phyloP scores from a whole-genome alignment of 768 basidiomycete genomes.

The Xerocomus potaroensis region DNA sequence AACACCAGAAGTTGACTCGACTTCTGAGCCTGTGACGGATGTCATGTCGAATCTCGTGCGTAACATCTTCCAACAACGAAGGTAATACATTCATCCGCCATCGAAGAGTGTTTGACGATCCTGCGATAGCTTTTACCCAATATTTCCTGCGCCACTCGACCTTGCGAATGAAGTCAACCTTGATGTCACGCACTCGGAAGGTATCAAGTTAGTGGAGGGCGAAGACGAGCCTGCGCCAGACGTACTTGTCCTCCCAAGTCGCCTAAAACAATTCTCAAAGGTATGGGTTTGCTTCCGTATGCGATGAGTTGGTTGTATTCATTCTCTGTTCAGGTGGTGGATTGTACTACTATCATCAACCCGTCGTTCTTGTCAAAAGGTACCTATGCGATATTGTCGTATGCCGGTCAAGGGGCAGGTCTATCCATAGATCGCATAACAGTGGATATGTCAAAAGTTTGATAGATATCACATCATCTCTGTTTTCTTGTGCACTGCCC shows the following conservation, averaged over 20 bases:
- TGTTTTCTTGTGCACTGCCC: neutral
- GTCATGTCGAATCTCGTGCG: slow-evolving; percentile 74
- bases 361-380: slow-evolving; percentile 73
- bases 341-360: slow-evolving; percentile 77
- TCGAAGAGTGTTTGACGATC: neutral
- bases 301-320: neutral
- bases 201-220: slow-evolving; percentile 35
- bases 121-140: slow-evolving; percentile 78
- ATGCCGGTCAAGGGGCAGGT: slow-evolving; percentile 25
- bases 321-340: slow-evolving; percentile 53
- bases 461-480: slow-evolving; percentile 11
- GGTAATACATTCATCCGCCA: slow-evolving; percentile 39
- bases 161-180: slow-evolving; percentile 80
- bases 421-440: slow-evolving; percentile 27
- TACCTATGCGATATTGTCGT: slow-evolving; percentile 47
- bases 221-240: slow-evolving; percentile 60
- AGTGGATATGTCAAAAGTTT: slow-evolving; percentile 22
- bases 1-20: slow-evolving; percentile 54
- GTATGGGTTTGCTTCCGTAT: slow-evolving; percentile 35
- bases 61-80: slow-evolving; percentile 82
- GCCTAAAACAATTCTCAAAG: slow-evolving; percentile 87
- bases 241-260: slow-evolving; percentile 82
- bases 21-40: slow-evolving; percentile 55
- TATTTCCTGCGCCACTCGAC: slow-evolving; percentile 83
- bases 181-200: slow-evolving; percentile 74